Evolutionary conservation across 495 filamentous ascomycete species (phyloP), one percentile per base, ranked within the genome.

Genomic region (Podospora bellae-mahoneyi): DNA sequence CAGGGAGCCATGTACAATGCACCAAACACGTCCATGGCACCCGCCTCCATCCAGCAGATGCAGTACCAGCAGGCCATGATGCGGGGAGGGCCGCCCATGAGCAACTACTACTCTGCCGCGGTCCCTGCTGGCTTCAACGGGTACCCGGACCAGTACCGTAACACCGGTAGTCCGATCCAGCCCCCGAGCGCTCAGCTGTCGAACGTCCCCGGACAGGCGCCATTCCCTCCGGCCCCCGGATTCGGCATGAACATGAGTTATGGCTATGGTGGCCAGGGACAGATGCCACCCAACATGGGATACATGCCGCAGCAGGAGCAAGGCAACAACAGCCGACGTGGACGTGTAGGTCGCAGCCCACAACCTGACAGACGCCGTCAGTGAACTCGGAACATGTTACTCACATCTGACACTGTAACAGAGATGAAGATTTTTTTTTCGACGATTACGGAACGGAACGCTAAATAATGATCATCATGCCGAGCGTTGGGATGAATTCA

Each of bases 31-130:
- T 79, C 81, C 48, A 79, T 86, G 68, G 75, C 77, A 20, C 84
- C 87, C 6, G 78, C 82, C 48, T 82, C 79, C 53, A 74, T 85
- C 1, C 82, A 84, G 71, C 84, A 85, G 69, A 69, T 87, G 56
- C 87, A 88, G 74, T 87, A 85, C 69, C 86, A 88, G 74, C 86
- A 88, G 71, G 79, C 74, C 65, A 78, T 88, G 73, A 81, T 88
- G 66, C 83, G 85, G 27, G 79, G 79, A 19, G 76, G 77, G 7
- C 81, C 83, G 19, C 81, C 82, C 19, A 81, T 85, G 77, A 83
- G 78, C 72, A 85, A 83, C 65, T 84, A 78, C 72, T 87, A 79
- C 71, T 81, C 82, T 0, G 64, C 76, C 18, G 78, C 84, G 77
- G 81, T 80, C 68, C 74, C 79, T 26, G 69, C 56, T 7, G 84